Conservation (phyloP, 1,284 basidiomycete genomes). For the Testicularia cyperi region DNA sequence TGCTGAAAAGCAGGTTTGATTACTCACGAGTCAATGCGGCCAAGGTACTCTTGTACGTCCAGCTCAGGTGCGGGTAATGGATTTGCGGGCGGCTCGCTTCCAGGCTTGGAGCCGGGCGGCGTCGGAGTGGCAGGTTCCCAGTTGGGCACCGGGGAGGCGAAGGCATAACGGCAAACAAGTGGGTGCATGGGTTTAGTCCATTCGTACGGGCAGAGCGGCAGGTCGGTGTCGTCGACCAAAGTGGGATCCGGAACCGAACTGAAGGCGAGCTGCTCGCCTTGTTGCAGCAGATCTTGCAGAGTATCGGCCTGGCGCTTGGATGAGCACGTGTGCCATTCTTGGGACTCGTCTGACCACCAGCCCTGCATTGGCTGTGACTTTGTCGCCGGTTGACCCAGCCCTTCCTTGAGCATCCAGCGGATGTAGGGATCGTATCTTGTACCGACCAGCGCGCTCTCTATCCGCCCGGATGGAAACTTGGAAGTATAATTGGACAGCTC, state of each 20-base stretch:
- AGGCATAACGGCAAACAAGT: conserved; percentile 61
- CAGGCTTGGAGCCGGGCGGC: not conserved
- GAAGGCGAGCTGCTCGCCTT: conserved; percentile 13
- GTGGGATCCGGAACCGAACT: conserved; percentile 1
- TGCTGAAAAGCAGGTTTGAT: too few species aligned
- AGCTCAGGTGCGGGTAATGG: conserved; percentile 67
- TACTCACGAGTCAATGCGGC: conserved; percentile 56
- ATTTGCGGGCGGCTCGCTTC: conserved; percentile 1
- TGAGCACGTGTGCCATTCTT: conserved; percentile 52
- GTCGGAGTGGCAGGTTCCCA: conserved; percentile 7
- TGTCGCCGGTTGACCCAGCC: conserved; percentile 60
- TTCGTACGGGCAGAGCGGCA: conserved; percentile 72
- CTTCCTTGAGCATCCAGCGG: conserved; percentile 81
- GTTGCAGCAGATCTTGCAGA: not conserved
- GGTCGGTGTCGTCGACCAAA: conserved; percentile 49
- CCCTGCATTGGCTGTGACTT: not conserved
- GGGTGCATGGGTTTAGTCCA: conserved; percentile 50
- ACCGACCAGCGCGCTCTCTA: conserved; percentile 75
- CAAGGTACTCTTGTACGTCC: conserved; percentile 80
- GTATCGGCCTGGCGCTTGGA: conserved; percentile 4
- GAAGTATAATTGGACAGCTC: conserved; percentile 73
- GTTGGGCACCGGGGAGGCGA: conserved; percentile 68
- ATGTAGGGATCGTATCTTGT: conserved; percentile 86
- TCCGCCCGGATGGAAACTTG: conserved; percentile 67
- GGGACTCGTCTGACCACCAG: conserved; percentile 38